Percentiles rank a stretch among this genome's conserved stretches.
These are phyloP conservation scores for Claviceps purpurea DNA, from an alignment of 2,329 filamentous ascomycete species.

Conservation along the genomic window DNA sequence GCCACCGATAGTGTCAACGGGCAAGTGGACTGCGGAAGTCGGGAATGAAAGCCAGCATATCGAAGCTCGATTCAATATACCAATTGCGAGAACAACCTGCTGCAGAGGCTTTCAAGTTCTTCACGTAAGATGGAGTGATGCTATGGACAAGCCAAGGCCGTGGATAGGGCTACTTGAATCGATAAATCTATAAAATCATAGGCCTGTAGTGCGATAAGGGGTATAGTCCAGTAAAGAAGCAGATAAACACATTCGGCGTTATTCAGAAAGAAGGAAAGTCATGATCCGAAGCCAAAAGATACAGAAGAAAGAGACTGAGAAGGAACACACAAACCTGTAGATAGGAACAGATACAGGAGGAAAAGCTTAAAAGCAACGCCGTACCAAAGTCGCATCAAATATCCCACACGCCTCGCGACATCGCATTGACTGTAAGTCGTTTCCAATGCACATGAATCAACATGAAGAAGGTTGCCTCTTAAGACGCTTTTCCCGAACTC, in stretches of 20 bases:
- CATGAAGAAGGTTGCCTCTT: conserved; percentile 3
- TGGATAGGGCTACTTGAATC: neutral
- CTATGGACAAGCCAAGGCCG: too few species aligned
- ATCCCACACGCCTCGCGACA: neutral
- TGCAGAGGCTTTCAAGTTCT: too few species aligned
- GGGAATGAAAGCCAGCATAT: too few species aligned
- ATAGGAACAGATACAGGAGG: neutral
- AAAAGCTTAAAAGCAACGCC: neutral
- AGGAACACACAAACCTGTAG: neutral
- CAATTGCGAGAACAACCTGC: too few species aligned
- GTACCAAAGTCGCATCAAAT: neutral
- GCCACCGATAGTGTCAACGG: too few species aligned
- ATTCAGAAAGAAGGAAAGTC: neutral
- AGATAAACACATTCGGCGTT: neutral
- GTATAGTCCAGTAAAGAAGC: neutral
- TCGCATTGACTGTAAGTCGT: neutral
- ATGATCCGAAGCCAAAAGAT: neutral
- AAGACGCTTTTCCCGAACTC: neutral
- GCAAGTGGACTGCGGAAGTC: too few species aligned
- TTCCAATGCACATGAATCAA: conserved; percentile 1
- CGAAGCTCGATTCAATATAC: too few species aligned
- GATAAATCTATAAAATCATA: neutral
- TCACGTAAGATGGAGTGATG: too few species aligned
- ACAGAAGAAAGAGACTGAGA: neutral
- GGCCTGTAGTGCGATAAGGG: neutral